phyloP scores from a whole-genome alignment of 345 rosid species.

The Pugionium dolabratum region DNA sequence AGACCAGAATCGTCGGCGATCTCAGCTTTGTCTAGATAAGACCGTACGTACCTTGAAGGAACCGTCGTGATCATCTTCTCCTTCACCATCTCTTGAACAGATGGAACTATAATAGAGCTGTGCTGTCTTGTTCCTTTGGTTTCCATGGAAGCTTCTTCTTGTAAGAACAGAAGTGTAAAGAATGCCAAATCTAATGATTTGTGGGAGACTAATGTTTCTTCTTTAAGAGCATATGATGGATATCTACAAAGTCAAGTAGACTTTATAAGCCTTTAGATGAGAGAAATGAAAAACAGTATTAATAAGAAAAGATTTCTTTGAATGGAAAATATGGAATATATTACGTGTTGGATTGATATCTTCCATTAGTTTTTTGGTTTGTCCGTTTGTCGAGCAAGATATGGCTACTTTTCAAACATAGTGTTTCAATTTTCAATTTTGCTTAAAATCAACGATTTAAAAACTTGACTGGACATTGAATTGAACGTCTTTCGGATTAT shows the following conservation, averaged over 20 bases:
- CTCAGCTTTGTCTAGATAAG: constrained; percentile 22
- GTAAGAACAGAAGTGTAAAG: background rate
- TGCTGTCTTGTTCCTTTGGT: background rate
- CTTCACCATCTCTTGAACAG: constrained; percentile 38
- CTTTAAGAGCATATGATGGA: background rate
- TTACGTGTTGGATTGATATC: too few relatives aligned
- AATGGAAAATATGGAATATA: too few relatives aligned
- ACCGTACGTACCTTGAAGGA: constrained; percentile 27
- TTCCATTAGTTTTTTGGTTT: too few relatives aligned
- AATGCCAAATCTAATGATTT: background rate
- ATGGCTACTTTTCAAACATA: too few relatives aligned
- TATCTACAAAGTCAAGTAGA: background rate
- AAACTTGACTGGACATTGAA: too few relatives aligned
- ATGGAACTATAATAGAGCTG: constrained; percentile 28
- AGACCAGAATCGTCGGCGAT: background rate
- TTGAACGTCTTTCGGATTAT: too few relatives aligned
- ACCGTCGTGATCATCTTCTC: constrained; percentile 16
- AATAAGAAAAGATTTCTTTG: too few relatives aligned
- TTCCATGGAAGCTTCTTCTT: constrained; percentile 20
- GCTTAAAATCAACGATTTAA: too few relatives aligned
- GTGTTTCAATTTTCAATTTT: too few relatives aligned
- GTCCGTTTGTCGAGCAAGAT: too few relatives aligned
- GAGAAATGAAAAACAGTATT: background rate
- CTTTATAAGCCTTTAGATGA: background rate
- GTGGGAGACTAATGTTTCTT: too few relatives aligned